Evolutionary conservation across 1,284 basidiomycete genomes (phyloP).

Genomic region (Tilletia setariae): DNA sequence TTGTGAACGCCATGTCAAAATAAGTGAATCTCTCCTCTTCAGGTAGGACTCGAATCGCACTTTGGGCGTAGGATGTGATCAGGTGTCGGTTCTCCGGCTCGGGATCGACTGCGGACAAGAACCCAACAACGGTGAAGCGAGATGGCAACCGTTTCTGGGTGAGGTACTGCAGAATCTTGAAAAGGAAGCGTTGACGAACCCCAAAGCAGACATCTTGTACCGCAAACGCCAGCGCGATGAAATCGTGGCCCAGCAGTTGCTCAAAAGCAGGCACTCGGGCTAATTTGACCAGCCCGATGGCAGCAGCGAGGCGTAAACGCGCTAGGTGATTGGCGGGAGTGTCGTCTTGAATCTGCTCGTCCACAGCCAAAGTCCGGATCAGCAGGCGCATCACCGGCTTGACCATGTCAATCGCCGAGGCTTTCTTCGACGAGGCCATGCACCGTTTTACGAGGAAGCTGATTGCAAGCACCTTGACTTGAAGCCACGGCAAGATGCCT

Average conservation of each 20-base stretch:
- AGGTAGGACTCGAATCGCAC: constrained; percentile 21
- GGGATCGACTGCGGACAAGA: constrained; percentile 86
- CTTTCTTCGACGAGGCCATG: constrained; percentile 31
- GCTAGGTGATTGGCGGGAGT: constrained; percentile 41
- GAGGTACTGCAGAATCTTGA: constrained; percentile 69
- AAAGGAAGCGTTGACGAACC: constrained; percentile 74
- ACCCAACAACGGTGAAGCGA: constrained; percentile 77
- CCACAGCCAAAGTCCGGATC: constrained; percentile 31
- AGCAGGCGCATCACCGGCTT: constrained; percentile 42
- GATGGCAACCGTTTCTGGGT: constrained; percentile 65
- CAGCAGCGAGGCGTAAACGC: constrained; percentile 72
- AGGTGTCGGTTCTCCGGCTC: constrained; percentile 59
- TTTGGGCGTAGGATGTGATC: constrained; percentile 26
- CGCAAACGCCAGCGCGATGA: constrained; percentile 69
- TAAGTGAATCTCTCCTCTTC: constrained; percentile 27
- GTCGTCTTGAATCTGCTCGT: constrained; percentile 33
- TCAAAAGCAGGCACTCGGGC: constrained; percentile 66
- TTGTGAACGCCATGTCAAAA: constrained; percentile 77
- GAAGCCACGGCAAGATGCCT: constrained; percentile 28
- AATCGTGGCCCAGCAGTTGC: constrained; percentile 64
- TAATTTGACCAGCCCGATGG: constrained; percentile 75
- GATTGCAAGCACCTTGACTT: constrained; percentile 33
- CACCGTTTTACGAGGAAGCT: constrained; percentile 38
- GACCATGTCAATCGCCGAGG: constrained; percentile 30
- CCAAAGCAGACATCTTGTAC: constrained; percentile 84